Evolutionary conservation across 208 protist genomes (phyloP), one percentile per base, ranked within the genome.

Genomic region (Crithidia fasciculata): DNA sequence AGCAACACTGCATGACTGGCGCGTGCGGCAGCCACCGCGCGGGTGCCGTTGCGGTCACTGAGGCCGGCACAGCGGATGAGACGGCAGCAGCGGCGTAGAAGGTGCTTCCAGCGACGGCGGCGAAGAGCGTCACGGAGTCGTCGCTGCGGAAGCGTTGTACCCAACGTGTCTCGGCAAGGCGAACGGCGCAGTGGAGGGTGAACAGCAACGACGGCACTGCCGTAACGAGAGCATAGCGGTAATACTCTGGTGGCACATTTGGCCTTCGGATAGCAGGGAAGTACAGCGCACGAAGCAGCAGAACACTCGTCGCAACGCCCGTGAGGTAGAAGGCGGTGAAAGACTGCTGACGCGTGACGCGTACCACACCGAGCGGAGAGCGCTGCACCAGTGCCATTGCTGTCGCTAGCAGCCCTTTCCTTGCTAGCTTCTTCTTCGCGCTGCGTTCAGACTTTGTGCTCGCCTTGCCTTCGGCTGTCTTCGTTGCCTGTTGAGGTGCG

Each of bases 81-180:
- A 90, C 53, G 16, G 87, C 70, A 8, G 92, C 90, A 40, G 85
- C 65, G 4, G 88, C 72, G 70, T 96, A 96, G 65, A 96, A 96
- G 4, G 79, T 82, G 64, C 80, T 81, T 3, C 92, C 92, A 9
- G 92, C 78, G 36, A 95, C 47, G 19, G 80, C 70, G 2, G 88
- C 92, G 58, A 96, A 94, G 13, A 93, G 74, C 1, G 88, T 89
- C 39, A 94, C 84, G 5, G 58, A 74, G 70, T 96, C 92, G 37
- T 63, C 37, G 4, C 19, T 13, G 7, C 83, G 78, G 69, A 90
- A 90, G 28, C 66, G 66, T 56, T 93, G 91, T 10, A 91, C 69
- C n/a, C 59, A 64, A 9, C 86, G 37, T 39, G 87, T 93, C 77
- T 96, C 89, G 54, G 57, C 55, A 5, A 94, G 73, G 8, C 91